Base-by-base conservation (phyloP, 331 rosid species). In the Quercus phellos region DNA sequence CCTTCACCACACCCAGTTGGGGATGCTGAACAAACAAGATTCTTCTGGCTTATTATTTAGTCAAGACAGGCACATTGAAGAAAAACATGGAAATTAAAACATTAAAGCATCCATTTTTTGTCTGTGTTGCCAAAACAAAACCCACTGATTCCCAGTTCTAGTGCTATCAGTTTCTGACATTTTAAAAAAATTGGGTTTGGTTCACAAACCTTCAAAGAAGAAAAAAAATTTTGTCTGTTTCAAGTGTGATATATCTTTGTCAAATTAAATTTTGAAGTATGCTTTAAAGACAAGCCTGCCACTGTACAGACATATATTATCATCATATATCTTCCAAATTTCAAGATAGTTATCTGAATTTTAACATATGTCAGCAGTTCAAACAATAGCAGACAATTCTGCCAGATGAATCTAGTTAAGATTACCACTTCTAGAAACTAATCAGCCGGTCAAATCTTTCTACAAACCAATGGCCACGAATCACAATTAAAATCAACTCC, bases 1-100 rank as follows among this genome's bases (percentile, higher is more conserved):
- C 72, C 75, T 80, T 72, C 55, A 72, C 67, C 58, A 34, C 73
- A 61, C 73, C 16, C 51, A 3, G 32, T 38, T 29, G 21, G 55
- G 69, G 76, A 71, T 35, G 68, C 76, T 84, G 79, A 51, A 76
- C 10, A 68, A 70, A 84, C 76, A 82, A n/a, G 51, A 60, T 71
- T n/a, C 27, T 63, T 82, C 42, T 30, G 43, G 22, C 64, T 75
- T 50, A 81, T 71, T 43, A 75, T 78, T 78, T 55, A 74, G 53
- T 55, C 69, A 80, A 68, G 51, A 63, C 55, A 42, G 51, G 74
- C 34, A 61, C 58, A n/a, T 17, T 4, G 46, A 24, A 77, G 29
- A 34, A 79, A 24, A 73, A 58, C 73, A 27, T 29, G 10, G 24
- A 43, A 17, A 53, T 51, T 29, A 58, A 29, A 7, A 63, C 43